Percentiles rank a stretch among this genome's conserved stretches.
Conservation (phyloP, 2,329 filamentous ascomycete species). For the Penicillium sp. region DNA sequence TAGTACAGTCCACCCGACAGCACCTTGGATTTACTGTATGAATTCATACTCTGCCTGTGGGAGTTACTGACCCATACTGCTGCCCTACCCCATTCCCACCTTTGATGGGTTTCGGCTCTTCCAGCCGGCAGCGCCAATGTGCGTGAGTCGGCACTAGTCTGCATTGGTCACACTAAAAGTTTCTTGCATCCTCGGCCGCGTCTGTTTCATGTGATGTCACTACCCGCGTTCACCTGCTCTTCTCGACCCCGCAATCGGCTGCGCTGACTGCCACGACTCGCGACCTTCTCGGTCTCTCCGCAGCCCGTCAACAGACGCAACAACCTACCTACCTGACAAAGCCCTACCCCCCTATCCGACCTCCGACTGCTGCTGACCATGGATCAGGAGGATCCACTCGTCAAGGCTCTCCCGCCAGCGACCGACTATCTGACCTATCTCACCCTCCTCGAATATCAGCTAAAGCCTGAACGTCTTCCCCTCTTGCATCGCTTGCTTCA, state of each 20-base stretch:
- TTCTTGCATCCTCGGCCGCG: not conserved
- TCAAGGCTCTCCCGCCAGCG: conserved; percentile 54
- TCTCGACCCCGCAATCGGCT: not conserved
- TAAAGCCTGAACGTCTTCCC: conserved; percentile 53
- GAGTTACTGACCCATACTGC: too few species aligned
- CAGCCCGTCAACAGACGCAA: not conserved
- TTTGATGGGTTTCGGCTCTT: too few species aligned
- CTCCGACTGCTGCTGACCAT: not conserved
- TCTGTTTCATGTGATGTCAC: not conserved
- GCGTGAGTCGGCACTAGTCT: too few species aligned
- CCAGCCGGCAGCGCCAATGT: too few species aligned
- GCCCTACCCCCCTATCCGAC: not conserved
- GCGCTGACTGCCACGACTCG: not conserved
- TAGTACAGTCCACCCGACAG: too few species aligned
- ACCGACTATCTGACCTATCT: conserved; percentile 63
- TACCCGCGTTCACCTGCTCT: not conserved
- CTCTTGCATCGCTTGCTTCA: conserved; percentile 54
- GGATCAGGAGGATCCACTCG: conserved; percentile 44
- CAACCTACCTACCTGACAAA: too few species aligned
- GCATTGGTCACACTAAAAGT: too few species aligned
- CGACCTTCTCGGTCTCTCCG: not conserved
- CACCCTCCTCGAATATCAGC: conserved; percentile 59
- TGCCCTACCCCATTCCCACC: too few species aligned
- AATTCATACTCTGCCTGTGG: too few species aligned
- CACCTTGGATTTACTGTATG: too few species aligned